phyloP scores from a whole-genome alignment of 345 rosid species.

The Arabidopsis suecica region DNA sequence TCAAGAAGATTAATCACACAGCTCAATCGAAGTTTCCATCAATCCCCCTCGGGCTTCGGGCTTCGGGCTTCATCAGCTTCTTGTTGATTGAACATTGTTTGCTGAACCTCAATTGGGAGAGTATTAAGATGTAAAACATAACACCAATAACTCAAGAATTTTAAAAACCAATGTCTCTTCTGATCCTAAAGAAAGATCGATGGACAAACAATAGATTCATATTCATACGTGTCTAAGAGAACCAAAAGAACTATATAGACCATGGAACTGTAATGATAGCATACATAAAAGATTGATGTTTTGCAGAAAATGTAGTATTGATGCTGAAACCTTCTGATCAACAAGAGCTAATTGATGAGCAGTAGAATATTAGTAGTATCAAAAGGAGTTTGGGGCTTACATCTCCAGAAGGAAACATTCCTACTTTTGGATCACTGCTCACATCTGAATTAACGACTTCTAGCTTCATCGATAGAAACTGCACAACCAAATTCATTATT shows the following conservation, averaged over 20 bases:
- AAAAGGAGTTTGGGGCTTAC: no score
- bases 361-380: no score
- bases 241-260: no score
- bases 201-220: no score
- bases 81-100: slow-evolving; percentile 62
- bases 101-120: slow-evolving; percentile 57
- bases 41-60: no score
- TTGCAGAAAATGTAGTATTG: background rate
- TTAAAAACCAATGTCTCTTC: background rate
- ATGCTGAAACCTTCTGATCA: background rate
- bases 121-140: slow-evolving; percentile 48
- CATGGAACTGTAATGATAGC: no score
- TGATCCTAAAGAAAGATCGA: no score
- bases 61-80: slow-evolving; percentile 56
- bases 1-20: background rate
- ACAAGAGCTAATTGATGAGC: background rate
- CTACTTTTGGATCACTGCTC: slow-evolving; percentile 56
- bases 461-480: slow-evolving; percentile 94
- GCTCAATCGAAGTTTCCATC: slow-evolving; percentile 60
- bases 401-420: slow-evolving; percentile 67
- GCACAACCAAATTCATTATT: slow-evolving; percentile 33
- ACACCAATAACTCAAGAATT: slow-evolving; percentile 7
- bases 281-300: no score
- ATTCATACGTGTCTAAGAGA: background rate
- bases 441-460: slow-evolving; percentile 81